Evolutionary conservation across 2,329 filamentous ascomycete genomes (phyloP).

Genomic region (Lasiodiplodia theobromae): DNA sequence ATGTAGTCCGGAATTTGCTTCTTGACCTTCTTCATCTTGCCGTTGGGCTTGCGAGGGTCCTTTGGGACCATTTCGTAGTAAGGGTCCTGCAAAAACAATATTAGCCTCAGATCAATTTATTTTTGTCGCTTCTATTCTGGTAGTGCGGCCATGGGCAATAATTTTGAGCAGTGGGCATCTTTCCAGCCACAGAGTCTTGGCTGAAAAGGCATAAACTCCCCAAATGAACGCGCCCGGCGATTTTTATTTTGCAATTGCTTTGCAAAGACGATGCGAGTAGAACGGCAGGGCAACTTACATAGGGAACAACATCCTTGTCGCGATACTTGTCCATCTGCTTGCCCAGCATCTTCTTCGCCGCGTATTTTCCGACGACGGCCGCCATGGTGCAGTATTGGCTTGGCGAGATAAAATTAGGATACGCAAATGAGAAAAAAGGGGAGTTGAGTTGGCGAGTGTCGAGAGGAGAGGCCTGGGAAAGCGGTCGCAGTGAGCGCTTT

Average conservation of each 20-base stretch:
- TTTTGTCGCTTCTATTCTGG: neutral
- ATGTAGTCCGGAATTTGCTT: constrained; percentile 86
- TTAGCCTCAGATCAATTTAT: constrained; percentile 20
- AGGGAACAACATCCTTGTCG: constrained; percentile 49
- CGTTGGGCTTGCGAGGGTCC: constrained; percentile 69
- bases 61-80: constrained; percentile 81
- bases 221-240: neutral
- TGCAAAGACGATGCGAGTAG: neutral
- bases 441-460: neutral
- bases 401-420: constrained; percentile 21
- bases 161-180: neutral
- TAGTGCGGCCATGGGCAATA: neutral
- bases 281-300: constrained; percentile 44
- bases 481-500: constrained; percentile 25
- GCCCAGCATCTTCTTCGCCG: constrained; percentile 57
- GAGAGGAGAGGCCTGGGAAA: neutral
- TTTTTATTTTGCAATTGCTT: neutral
- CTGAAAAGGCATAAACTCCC: neutral
- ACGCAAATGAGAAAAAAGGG: constrained; percentile 11
- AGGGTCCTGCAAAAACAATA: constrained; percentile 69
- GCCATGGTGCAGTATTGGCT: constrained; percentile 48
- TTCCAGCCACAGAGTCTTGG: neutral
- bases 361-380: constrained; percentile 55
- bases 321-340: constrained; percentile 58
- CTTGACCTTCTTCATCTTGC: constrained; percentile 81